phyloP scores from a whole-genome alignment of 1,139 yeast genomes.

The Saccharomyces hybrid region DNA sequence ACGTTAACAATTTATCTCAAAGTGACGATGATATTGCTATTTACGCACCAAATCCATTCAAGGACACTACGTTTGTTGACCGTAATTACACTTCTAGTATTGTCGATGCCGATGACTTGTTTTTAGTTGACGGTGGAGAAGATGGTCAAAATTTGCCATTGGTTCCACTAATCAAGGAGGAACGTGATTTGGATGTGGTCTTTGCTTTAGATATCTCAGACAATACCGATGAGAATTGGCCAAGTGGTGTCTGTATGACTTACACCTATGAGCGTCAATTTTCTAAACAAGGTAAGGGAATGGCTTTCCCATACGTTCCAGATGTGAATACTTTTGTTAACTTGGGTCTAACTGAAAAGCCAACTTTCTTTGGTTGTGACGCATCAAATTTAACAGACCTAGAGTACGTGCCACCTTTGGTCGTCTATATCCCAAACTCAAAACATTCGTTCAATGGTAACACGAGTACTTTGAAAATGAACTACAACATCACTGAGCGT shows the following conservation, averaged over 20 bases:
- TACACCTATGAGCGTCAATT: conserved; percentile 65
- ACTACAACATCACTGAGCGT: too few relatives aligned
- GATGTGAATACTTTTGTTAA: conserved; percentile 52
- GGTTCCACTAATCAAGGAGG: conserved; percentile 63
- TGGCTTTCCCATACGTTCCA: conserved; percentile 78
- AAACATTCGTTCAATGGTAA: too few relatives aligned
- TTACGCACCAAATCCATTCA: conserved; percentile 62
- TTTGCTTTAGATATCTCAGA: conserved; percentile 79
- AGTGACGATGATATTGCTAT: conserved; percentile 59
- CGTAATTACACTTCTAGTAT: conserved; percentile 26
- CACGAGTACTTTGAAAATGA: too few relatives aligned
- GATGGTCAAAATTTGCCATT: conserved; percentile 72
- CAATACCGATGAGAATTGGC: conserved; percentile 61
- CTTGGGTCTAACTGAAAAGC: conserved; percentile 47
- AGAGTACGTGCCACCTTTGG: too few relatives aligned
- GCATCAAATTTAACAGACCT: too few relatives aligned
- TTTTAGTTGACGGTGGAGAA: conserved; percentile 79
- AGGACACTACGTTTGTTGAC: conserved; percentile 39
- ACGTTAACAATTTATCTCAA: conserved; percentile 39
- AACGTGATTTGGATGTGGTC: conserved; percentile 65
- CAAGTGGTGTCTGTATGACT: conserved; percentile 62
- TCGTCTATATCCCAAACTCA: too few relatives aligned
- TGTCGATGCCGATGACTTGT: conserved; percentile 39
- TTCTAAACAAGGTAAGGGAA: conserved; percentile 48
- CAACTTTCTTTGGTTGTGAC: conserved; percentile 25